Base-by-base conservation (phyloP, 495 filamentous ascomycete species). In the Aspergillus mulundensis region DNA sequence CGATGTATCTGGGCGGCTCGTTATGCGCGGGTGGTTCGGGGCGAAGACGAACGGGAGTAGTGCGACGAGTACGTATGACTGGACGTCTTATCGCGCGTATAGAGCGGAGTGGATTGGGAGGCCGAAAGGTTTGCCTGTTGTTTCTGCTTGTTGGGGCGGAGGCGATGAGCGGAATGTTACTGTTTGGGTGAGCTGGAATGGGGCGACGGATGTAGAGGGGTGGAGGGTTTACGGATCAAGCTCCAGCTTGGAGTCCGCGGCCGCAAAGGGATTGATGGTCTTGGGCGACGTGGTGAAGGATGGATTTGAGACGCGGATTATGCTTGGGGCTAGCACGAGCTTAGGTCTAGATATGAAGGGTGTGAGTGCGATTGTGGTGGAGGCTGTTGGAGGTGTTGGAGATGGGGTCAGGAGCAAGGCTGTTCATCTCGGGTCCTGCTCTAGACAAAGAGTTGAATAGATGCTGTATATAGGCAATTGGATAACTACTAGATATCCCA, bases 171-270 rank as follows among this genome's bases (percentile, higher is more conserved):
- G 44, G 21, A 45, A 41, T 2, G 51, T 45, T 40, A 54, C 2
- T 36, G 11, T 64, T 11, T 70, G 67, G 55, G 65, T 65, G 39
- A 73, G 69, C 49, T 71, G 70, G 69, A 71, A 73, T 41, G 70
- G 69, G 11, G 69, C 68, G 4, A 73, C 65, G 3, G 65, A 73
- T 23, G 61, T 66, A 24, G 6, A 30, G 21, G 24, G n/a, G 15
- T 62, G 60, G 60, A 56, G 58, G 47, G 47, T 62, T 6, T 55
- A 30, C 5, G 43, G 30, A 12, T 15, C 12, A 15, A 36, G 18
- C 53, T 48, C 15, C n/a, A 48, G 43, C 18, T 2, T 7, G 38
- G 38, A 14, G 12, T 42, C 40, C 16, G 11, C 12, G 19, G 25
- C 5, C 8, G 32, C 5, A 7, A 7, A 3, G 25, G 25, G 11